Evolutionary conservation across 345 rosid genomes (phyloP).

Genomic region (Gossypium anomalum): DNA sequence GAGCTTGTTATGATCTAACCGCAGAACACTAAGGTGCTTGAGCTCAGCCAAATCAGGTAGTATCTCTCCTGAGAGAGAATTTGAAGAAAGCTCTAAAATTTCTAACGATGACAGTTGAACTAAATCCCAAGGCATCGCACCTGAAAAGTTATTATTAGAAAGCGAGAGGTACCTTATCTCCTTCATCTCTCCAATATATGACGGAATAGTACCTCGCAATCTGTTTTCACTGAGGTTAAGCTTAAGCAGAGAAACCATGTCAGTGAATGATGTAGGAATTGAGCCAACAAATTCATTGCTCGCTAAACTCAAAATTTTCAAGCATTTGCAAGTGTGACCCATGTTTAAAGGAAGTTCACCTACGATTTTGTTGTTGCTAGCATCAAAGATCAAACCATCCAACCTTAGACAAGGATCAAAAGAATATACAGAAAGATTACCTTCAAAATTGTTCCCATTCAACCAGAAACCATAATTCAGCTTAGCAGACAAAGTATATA

Average conservation of each 20-base stretch:
- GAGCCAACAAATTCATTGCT: background rate
- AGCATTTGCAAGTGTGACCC: background rate
- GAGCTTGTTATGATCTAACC: conserved; percentile 15
- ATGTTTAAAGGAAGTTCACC: conserved; percentile 1
- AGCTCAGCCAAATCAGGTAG: conserved; percentile 34
- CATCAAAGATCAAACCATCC: conserved; percentile 6
- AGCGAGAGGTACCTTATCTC: background rate
- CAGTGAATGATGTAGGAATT: background rate
- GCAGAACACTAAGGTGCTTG: conserved; percentile 35
- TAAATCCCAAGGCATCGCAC: conserved; percentile 37
- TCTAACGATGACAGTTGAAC: conserved; percentile 33
- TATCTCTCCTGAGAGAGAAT: conserved; percentile 39
- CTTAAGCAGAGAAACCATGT: background rate
- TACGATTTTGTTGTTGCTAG: conserved; percentile 1
- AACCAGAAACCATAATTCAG: background rate
- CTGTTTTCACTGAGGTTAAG: conserved; percentile 7
- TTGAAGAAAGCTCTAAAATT: conserved; percentile 46
- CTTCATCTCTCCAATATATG: conserved; percentile 7
- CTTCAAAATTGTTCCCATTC: conserved; percentile 8
- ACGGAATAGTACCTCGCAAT: background rate
- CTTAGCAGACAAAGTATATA: background rate
- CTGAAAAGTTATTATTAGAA: conserved; percentile 34
- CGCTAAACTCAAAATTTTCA: background rate
- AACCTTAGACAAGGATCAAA: conserved; percentile 3
- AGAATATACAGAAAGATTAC: background rate